Percentiles rank a stretch among this genome's conserved stretches.
Conservation (phyloP, 495 filamentous ascomycete species). For the Hyaloscypha finlandica region DNA sequence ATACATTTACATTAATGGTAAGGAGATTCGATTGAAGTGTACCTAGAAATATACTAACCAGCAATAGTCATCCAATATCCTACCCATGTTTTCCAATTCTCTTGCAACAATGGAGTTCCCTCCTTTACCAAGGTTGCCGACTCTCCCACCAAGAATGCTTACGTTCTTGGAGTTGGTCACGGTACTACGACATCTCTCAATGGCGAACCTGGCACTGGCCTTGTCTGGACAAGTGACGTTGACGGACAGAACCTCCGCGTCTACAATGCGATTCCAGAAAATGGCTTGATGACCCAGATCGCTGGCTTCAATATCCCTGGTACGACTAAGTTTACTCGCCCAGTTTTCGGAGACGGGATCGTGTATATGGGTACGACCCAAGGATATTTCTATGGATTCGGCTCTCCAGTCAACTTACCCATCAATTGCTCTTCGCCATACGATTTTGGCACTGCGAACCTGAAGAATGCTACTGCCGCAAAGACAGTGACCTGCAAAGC, state of each 20-base stretch:
- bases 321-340: conserved; percentile 47
- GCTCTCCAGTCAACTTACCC: conserved; percentile 44
- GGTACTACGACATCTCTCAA: conserved; percentile 45
- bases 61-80: conserved; percentile 25
- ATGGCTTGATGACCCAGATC: conserved; percentile 43
- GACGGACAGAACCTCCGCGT: conserved; percentile 41
- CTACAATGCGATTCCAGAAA: conserved; percentile 41
- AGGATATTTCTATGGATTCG: conserved; percentile 44
- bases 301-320: conserved; percentile 42
- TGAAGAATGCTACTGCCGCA: conserved; percentile 33
- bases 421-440: conserved; percentile 43
- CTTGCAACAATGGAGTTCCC: conserved; percentile 41
- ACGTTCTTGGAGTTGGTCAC: conserved; percentile 42
- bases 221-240: conserved; percentile 43
- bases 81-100: conserved; percentile 42
- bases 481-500: conserved; percentile 38
- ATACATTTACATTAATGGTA: conserved; percentile 48
- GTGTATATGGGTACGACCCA: conserved; percentile 43
- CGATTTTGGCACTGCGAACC: conserved; percentile 45
- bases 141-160: conserved; percentile 36
- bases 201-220: conserved; percentile 41
- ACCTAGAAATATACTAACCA: background rate
- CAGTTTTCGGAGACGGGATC: conserved; percentile 49
- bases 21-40: conserved; percentile 11
- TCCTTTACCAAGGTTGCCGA: conserved; percentile 42